Percentiles rank a stretch among this genome's conserved stretches.
Conservation (phyloP, 345 rosid genomes). For the Ceriops zippeliana region DNA sequence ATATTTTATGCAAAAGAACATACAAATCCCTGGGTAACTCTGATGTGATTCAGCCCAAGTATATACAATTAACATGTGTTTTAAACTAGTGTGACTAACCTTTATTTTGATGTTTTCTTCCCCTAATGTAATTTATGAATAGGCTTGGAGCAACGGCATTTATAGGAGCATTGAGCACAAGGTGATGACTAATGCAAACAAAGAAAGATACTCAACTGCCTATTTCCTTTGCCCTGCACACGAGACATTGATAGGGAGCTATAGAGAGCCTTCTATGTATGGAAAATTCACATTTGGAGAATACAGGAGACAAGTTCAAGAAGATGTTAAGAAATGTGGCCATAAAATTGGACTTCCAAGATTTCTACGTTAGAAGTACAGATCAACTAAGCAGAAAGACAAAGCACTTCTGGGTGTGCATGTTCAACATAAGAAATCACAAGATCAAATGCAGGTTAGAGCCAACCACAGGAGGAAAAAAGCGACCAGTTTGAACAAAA, state of each 20-base stretch:
- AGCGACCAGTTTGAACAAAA: no score
- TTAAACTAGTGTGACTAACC: no score
- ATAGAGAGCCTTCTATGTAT: conserved; percentile 42
- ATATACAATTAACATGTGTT: no score
- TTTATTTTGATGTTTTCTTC: neutral
- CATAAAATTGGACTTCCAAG: conserved; percentile 60
- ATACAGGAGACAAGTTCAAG: conserved; percentile 52
- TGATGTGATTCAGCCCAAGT: no score
- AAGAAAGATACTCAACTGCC: conserved; percentile 53
- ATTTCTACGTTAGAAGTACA: conserved; percentile 22
- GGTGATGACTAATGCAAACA: conserved; percentile 43
- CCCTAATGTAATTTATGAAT: neutral
- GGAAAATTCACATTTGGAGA: conserved; percentile 56
- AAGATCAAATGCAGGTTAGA: no score
- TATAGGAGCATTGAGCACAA: conserved; percentile 66
- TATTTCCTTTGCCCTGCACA: conserved; percentile 64
- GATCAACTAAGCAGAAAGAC: no score
- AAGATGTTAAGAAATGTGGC: conserved; percentile 50
- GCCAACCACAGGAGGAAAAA: no score
- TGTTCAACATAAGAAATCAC: no score
- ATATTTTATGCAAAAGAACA: no score
- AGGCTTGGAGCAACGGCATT: conserved; percentile 71
- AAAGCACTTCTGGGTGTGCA: no score
- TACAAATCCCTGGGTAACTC: no score
- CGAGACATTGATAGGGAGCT: conserved; percentile 49